A percentile compares a stretch with the other conserved stretches of the same genome.
phyloP scores from a whole-genome alignment of 2,329 filamentous ascomycete genomes.

The Fusarium goolgardi region DNA sequence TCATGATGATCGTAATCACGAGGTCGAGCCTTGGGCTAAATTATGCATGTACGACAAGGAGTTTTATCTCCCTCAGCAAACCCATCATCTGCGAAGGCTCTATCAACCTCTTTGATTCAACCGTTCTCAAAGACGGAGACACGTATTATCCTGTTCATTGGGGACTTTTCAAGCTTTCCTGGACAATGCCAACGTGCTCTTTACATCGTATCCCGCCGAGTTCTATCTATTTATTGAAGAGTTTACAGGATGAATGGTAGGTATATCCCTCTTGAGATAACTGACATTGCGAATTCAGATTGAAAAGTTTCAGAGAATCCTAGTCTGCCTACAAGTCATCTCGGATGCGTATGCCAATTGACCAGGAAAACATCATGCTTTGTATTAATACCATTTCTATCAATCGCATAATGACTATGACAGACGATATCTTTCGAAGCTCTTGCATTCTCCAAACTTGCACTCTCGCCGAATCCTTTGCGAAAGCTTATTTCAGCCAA shows the following conservation, averaged over 20 bases:
- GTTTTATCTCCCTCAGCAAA: slow-evolving; percentile 10
- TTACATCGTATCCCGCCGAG: not conserved
- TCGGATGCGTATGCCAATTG: not conserved
- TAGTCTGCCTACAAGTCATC: not conserved
- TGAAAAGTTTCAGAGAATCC: not conserved
- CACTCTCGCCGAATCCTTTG: not conserved
- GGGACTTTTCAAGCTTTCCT: not conserved
- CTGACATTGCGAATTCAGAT: not conserved
- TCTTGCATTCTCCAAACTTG: not conserved
- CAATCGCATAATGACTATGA: no score
- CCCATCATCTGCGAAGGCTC: slow-evolving; percentile 11
- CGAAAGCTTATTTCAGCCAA: not conserved
- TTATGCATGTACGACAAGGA: slow-evolving; percentile 4
- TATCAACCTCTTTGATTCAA: slow-evolving; percentile 1
- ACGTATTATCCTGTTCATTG: slow-evolving; percentile 6
- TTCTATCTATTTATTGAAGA: slow-evolving; percentile 4
- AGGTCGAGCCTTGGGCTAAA: not conserved
- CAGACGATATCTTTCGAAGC: not conserved
- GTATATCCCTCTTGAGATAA: slow-evolving; percentile 5
- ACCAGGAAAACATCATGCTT: accelerated
- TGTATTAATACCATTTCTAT: not conserved
- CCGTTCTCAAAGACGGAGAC: not conserved
- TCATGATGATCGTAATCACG: slow-evolving; percentile 19
- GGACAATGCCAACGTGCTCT: not conserved
- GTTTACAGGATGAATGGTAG: not conserved